These are phyloP conservation scores for Claviceps monticola DNA, from an alignment of 2,329 filamentous ascomycete species.

Conservation along the genomic window DNA sequence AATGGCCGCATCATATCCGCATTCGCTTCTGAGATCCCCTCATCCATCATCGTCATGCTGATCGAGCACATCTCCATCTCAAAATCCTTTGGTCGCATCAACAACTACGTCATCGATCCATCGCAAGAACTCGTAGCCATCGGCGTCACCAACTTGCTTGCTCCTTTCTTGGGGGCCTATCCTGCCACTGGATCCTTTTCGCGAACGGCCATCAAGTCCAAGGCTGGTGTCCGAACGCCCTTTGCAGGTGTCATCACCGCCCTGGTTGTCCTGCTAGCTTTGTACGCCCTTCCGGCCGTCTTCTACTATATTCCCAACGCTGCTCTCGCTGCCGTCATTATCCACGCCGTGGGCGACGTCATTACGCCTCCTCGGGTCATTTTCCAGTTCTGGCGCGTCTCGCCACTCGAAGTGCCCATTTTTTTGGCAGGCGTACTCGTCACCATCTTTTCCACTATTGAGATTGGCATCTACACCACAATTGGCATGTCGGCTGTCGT, in stretches of 20 bases:
- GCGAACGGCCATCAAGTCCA: constrained; percentile 86
- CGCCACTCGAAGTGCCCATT: constrained; percentile 67
- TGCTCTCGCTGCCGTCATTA: constrained; percentile 68
- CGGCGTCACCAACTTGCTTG: constrained; percentile 60
- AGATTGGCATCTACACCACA: constrained; percentile 76
- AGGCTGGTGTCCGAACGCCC: constrained; percentile 77
- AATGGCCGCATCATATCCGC: constrained; percentile 45
- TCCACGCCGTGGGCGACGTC: constrained; percentile 77
- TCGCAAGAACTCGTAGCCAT: constrained; percentile 71
- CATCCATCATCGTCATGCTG: constrained; percentile 62
- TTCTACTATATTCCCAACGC: constrained; percentile 83
- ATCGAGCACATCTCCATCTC: constrained; percentile 75
- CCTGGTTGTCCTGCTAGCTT: constrained; percentile 65
- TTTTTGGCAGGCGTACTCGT: constrained; percentile 79
- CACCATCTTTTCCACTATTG: constrained; percentile 68
- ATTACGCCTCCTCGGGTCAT: constrained; percentile 72
- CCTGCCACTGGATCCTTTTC: constrained; percentile 85
- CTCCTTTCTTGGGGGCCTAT: constrained; percentile 69
- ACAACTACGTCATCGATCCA: constrained; percentile 69
- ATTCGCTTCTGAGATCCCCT: constrained; percentile 54
- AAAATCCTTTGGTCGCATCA: constrained; percentile 68
- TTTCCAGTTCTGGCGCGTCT: constrained; percentile 80
- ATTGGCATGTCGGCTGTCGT: constrained; percentile 56
- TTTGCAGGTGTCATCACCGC: constrained; percentile 78
- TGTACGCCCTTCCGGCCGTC: constrained; percentile 68